Percentiles rank a stretch among this genome's conserved stretches.
phyloP scores from a whole-genome alignment of 2,329 filamentous ascomycete species.

The Calonectria pteridis region DNA sequence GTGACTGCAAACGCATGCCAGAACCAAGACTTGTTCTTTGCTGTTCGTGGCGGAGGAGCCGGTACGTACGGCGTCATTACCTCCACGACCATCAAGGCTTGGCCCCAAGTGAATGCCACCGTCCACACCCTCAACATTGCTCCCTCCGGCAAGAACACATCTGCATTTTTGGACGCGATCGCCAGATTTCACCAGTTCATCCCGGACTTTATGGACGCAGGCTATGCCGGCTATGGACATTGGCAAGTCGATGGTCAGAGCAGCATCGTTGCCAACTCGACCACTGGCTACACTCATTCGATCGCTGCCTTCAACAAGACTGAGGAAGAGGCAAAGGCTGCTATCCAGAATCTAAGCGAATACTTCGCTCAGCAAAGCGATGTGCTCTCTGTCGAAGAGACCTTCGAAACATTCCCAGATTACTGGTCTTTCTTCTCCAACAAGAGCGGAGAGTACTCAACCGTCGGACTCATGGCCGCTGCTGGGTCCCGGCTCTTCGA shows the following conservation, averaged over 20 bases:
- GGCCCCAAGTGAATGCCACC: neutral
- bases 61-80: conserved; percentile 45
- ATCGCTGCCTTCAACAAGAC: neutral
- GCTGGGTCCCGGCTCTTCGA: neutral
- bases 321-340: neutral
- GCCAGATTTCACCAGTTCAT: neutral
- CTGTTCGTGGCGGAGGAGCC: conserved; percentile 67
- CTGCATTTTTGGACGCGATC: neutral
- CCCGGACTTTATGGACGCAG: neutral
- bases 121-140: neutral
- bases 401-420: neutral
- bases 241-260: neutral
- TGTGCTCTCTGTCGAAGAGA: neutral
- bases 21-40: conserved; percentile 72
- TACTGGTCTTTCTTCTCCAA: neutral
- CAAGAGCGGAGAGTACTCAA: neutral
- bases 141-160: neutral
- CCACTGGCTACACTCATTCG: neutral
- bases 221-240: neutral
- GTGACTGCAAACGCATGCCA: conserved; percentile 58
- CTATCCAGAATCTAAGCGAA: neutral
- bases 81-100: conserved; percentile 2
- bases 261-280: neutral
- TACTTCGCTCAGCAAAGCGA: neutral
- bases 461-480: neutral